Base-by-base conservation (phyloP, 2,329 filamentous ascomycete species). In the Ophiosphaerella korrae region DNA sequence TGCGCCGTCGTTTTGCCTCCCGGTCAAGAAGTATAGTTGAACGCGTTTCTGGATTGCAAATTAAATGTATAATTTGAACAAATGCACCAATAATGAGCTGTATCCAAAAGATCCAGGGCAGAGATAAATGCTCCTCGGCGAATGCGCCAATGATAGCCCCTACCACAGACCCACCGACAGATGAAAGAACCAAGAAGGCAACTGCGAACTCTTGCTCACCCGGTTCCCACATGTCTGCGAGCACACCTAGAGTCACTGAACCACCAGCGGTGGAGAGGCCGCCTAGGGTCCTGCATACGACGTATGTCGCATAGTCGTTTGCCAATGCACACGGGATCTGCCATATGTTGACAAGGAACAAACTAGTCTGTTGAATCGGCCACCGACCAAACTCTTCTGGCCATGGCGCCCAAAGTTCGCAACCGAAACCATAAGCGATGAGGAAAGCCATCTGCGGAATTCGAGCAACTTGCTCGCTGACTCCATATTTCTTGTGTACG, bases 81-180 rank as follows among this genome's bases (percentile, higher is more conserved):
- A 83, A 79, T 5, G 75, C 86, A 14, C 90, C 89, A 45, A 93
- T 85, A 60, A 92, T 91, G 56, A 93, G 82, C 73, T 92, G 88
- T 47, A 92, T 86, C 89, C 89, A 93, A 69, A 92, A 92, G 45
- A 80, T 84, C 50, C 51, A 92, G 57, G 80, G 82, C 86, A 89
- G 91, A 23, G 67, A 52, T 6, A 79, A 60, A 57, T 75, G 74
- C 9, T 72, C 70, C 36, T 80, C 74, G 6, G 83, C 74, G 45
- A 82, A 82, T 0, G 82, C 82, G 8, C 82, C 82, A 7, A 82
- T 75, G 33, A 84, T 77, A 1, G 80, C 79, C 8, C 82, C 82
- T 12, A 84, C 73, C 2, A 82, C 77, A 0, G 82, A 82, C 0
- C 82, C 82, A 1, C 78, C 77, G 6, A 84, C 82, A 1, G 81